Base-by-base conservation (phyloP, 306 rosid genomes). In the Cajanus cajan region DNA sequence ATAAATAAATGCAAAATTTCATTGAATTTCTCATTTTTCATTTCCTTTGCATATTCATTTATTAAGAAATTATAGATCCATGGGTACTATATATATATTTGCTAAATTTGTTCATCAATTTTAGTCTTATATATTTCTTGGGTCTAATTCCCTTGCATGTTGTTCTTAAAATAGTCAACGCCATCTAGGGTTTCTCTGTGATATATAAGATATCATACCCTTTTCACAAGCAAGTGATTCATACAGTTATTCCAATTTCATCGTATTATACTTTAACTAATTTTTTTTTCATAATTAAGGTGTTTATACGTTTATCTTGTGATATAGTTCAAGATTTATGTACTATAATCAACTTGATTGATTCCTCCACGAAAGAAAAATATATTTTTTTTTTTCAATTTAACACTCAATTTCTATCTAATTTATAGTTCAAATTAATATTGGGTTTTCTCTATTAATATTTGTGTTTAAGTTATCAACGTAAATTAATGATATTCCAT, bases 111-210 rank as follows among this genome's bases (percentile, higher is more conserved):
- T 63, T 63, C 55, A 77, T 50, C 73, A 66, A 19, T 45, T 18
- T 18, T 4, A 7, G 2, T 12, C 24, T 75, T 41, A n/a, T 8
- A 57, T 57, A 59, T 54, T 44, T 63, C 19, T 15, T 61, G 6
- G 6, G 18, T 36, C 34, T 62, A 16, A 40, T 41, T 43, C 51
- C 2, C 21, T 21, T 68, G 9, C 47, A 21, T 37, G 75, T 48
- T 63, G 15, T 39, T 55, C 11, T 21, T 41, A 37, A 48, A 40
- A 52, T 21, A 67, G 10, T 48, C 41, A 64, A 54, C 28, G 34
- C 47, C 28, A 72, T 73, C 73, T 80, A 85, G 82, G 77, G 78
- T 72, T 85, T 72, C 6, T 58, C 36, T 57, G 55, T 34, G 24
- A 34, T 44, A 25, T 19, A 41, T 8, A 36, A 8, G n/a, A 39